Evolutionary conservation across 1,139 yeast genomes (phyloP).

Genomic region (Zygosaccharomyces pseudobailii): DNA sequence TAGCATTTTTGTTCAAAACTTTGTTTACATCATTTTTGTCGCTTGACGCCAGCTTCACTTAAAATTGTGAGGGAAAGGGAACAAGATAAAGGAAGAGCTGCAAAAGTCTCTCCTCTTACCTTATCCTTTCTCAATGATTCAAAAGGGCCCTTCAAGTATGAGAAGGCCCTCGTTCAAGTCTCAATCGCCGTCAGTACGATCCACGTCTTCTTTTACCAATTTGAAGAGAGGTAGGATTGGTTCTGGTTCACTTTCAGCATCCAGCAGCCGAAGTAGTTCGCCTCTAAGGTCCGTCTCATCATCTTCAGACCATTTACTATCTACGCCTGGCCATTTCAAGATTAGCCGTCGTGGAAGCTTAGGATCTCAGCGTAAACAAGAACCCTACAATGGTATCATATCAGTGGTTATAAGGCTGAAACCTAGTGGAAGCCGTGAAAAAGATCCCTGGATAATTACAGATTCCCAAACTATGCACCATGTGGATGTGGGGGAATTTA

Average conservation of each 20-base stretch:
- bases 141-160: conserved; percentile 11
- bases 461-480: conserved; percentile 43
- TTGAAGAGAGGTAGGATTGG: conserved; percentile 17
- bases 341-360: conserved; percentile 3
- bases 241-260: conserved; percentile 18
- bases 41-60: background rate
- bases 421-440: conserved; percentile 29
- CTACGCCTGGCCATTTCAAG: background rate
- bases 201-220: conserved; percentile 17
- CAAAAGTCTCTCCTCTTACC: background rate
- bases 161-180: conserved; percentile 13
- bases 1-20: background rate
- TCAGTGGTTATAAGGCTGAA: conserved; percentile 38
- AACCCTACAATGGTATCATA: conserved; percentile 35
- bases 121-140: conserved; percentile 5
- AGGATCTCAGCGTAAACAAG: conserved; percentile 7
- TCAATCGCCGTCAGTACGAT: conserved; percentile 20
- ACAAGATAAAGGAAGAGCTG: background rate
- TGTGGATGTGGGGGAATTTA: conserved; percentile 52
- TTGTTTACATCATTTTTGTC: background rate
- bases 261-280: conserved; percentile 18
- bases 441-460: conserved; percentile 41
- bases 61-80: background rate
- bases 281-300: conserved; percentile 16
- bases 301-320: conserved; percentile 1